Percentiles rank a stretch among this genome's conserved stretches.
phyloP scores from a whole-genome alignment of 306 rosid species.

The Cicer cuneatum region DNA sequence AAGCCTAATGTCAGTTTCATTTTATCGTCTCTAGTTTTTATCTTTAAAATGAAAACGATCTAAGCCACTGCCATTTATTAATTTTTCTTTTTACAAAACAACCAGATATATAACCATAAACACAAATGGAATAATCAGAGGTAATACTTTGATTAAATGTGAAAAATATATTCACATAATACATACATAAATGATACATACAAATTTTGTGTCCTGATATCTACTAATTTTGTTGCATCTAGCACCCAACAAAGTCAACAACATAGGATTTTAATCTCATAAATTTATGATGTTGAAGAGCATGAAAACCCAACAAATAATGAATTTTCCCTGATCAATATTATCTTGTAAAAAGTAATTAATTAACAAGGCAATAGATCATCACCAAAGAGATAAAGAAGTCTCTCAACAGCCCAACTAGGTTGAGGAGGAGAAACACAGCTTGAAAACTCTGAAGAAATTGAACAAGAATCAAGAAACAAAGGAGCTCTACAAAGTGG shows the following conservation, averaged over 20 bases:
- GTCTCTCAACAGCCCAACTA: conserved; percentile 89
- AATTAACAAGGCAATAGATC: conserved; percentile 56
- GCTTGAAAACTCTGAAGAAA: conserved; percentile 45
- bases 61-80: no score
- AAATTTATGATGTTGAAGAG: neutral
- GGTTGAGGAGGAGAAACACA: conserved; percentile 57
- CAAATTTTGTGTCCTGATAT: conserved; percentile 10
- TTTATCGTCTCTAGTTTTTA: no score
- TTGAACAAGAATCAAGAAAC: conserved; percentile 30
- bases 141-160: neutral
- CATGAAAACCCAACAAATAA: conserved; percentile 14
- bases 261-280: neutral
- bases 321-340: conserved; percentile 27
- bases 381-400: conserved; percentile 84
- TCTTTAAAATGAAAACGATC: no score
- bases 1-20: neutral
- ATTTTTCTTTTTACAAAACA: neutral
- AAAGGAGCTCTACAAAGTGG: conserved; percentile 83
- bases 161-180: conserved; percentile 4
- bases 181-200: neutral
- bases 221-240: neutral
- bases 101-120: neutral
- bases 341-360: neutral
- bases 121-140: neutral
- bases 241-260: conserved; percentile 3